These are phyloP conservation scores for Russula compacta DNA, from an alignment of 768 basidiomycete species.

Conservation along the genomic window DNA sequence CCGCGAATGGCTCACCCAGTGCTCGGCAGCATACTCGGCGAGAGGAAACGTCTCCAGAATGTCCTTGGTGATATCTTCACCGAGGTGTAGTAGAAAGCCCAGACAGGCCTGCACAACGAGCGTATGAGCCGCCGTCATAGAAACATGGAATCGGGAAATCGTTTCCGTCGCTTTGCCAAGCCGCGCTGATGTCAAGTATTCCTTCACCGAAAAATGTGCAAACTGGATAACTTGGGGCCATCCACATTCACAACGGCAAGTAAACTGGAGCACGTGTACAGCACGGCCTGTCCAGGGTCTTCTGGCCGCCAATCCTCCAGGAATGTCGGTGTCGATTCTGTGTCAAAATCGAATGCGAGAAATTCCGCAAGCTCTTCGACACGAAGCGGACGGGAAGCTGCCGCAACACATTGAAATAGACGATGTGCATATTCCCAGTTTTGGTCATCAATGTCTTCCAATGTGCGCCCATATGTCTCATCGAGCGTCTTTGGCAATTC, in stretches of 20 bases:
- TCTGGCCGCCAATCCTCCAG: neutral
- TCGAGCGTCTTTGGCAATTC: neutral
- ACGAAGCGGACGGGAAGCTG: neutral
- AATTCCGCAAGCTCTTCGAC: constrained; percentile 1
- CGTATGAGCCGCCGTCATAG: neutral
- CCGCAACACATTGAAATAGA: neutral
- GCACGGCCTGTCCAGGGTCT: neutral
- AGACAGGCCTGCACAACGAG: neutral
- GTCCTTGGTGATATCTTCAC: neutral
- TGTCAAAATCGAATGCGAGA: neutral
- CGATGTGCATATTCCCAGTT: neutral
- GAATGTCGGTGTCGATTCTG: neutral
- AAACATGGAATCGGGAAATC: neutral
- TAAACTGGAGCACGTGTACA: neutral
- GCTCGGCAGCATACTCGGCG: neutral
- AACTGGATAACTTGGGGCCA: neutral
- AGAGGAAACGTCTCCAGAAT: neutral
- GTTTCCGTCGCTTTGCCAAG: neutral
- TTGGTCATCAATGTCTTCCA: neutral
- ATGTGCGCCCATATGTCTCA: neutral
- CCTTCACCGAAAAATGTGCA: constrained; percentile 7
- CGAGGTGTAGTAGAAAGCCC: neutral
- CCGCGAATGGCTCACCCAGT: neutral
- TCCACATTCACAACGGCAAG: neutral
- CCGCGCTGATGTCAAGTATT: neutral